Evolutionary conservation across 1,284 basidiomycete genomes (phyloP), one percentile per base, ranked within the genome.

Genomic region (Moesziomyces globuligerus): DNA sequence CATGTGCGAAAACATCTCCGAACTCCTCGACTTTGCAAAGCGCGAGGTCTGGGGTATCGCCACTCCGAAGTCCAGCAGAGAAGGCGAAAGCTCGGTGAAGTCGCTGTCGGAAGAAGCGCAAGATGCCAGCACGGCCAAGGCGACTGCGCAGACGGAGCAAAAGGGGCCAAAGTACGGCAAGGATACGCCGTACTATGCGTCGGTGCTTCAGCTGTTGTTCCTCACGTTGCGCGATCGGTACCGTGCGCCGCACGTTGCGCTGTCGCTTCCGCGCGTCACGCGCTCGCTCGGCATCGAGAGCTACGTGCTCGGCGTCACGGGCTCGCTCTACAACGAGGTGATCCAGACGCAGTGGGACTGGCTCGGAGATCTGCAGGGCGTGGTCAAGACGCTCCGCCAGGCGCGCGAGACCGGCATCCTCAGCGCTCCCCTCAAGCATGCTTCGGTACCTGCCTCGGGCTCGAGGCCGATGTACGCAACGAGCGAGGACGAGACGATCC

Each of bases 271-370:
- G 0, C 48, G 53, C 1, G 45, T 60, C 3, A 75, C 72, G 1
- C 71, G 68, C 17, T 42, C 59, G 7, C 57, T 72, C 5, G 78
- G 78, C 10, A 46, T 74, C 23, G 68, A 76, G 21, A 59, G 66
- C 11, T 75, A 73, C 51, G 78, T 81, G 15, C 54, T 80, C 7
- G 79, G 79, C 23, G 72, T 76, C 28, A 81, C 79, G 3, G 67
- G 71, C 15, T 47, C 60, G 11, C 58, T 81, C 4, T 77, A 67
- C 56, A 74, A 73, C 48, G 77, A 81, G 46, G 61, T 77, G 7
- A 47, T 80, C 42, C 62, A 69, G 29, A 79, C 76, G 1, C 62
- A 75, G 25, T 80, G 76, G 76, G 50, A 72, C 28, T 71, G 59
- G 37, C 44, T 78, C 2, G 56, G 70, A 11, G 78, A 80, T 47